Base-by-base conservation (phyloP, 1,284 basidiomycete genomes). In the Coriolopsis trogii region DNA sequence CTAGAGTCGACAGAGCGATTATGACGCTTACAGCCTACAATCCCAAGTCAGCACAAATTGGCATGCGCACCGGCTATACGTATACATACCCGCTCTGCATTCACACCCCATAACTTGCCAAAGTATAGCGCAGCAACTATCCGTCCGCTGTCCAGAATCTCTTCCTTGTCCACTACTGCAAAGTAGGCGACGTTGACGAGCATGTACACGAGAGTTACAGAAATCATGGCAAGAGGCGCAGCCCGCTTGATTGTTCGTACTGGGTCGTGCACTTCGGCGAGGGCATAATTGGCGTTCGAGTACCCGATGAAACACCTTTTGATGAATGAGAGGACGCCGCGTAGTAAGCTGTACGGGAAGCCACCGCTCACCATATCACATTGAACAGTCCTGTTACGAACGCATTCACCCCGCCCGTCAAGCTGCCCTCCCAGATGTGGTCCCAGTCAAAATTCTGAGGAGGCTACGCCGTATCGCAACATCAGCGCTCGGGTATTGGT, bases 81-180 rank as follows among this genome's bases (percentile, higher is more conserved):
- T 5, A 6, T 0, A 54, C 70, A 23, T 41, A 84, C 85, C 62
- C 75, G 73, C 57, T 86, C 85, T 0, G 80, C 77, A 1, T 71
- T 66, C 3, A 77, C 69, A 0, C 86, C 86, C 67, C 79, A 89
- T 3, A 89, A 60, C 66, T 85, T 85, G 29, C 85, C 76, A 63
- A 89, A 88, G 67, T 85, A 87, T 31, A 87, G 61, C 0, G 85
- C 84, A 4, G 85, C 87, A 20, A 84, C 76, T 41, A 85, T 82
- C 23, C 79, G 72, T 1, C 80, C 75, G 36, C 84, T 84, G n/a
- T 67, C 70, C 2, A 85, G 61, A 30, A 89, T 85, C 55, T 88
- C 86, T 3, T 70, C 67, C 63, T 84, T 87, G 9, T 81, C 80
- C 6, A 88, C 82, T 3, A 81, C 87, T 0, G 82, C 79, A 60